Evolutionary conservation across 352 stramenopile species (phyloP).

Genomic region (Thalassiosira pacifica): DNA sequence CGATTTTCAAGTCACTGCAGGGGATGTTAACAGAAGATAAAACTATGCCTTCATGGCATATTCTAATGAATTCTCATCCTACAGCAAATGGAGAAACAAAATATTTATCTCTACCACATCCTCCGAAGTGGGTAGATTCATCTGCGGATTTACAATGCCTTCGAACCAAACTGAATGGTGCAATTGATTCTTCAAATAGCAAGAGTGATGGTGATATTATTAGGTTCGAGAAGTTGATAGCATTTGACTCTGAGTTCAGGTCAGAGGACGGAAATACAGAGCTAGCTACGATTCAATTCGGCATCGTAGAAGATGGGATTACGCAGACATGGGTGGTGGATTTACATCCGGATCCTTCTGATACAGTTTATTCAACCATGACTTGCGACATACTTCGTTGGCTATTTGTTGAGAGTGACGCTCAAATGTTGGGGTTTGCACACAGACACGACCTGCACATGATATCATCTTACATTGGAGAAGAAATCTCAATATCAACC

Average conservation of each 20-base stretch:
- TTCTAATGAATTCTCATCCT: slow-evolving; percentile 34
- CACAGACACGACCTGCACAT: slow-evolving; percentile 54
- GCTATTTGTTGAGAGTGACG: slow-evolving; percentile 60
- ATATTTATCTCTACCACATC: slow-evolving; percentile 46
- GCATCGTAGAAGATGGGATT: slow-evolving; percentile 50
- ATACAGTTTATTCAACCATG: slow-evolving; percentile 32
- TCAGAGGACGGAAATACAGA: slow-evolving; percentile 35
- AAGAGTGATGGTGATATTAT: background rate
- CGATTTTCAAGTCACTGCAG: slow-evolving; percentile 34
- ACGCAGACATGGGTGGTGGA: slow-evolving; percentile 59
- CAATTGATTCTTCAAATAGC: background rate
- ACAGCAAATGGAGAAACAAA: slow-evolving; percentile 19
- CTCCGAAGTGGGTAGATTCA: slow-evolving; percentile 49
- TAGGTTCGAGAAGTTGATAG: slow-evolving; percentile 38
- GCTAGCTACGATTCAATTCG: slow-evolving; percentile 66
- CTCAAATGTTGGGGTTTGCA: slow-evolving; percentile 58
- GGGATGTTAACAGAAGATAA: background rate
- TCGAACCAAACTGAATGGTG: slow-evolving; percentile 32
- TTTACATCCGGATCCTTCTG: slow-evolving; percentile 32
- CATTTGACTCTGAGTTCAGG: slow-evolving; percentile 64
- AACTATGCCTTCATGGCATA: slow-evolving; percentile 32
- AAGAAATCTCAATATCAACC: slow-evolving; percentile 49
- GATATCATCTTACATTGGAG: slow-evolving; percentile 55
- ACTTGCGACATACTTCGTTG: slow-evolving; percentile 61
- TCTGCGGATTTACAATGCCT: slow-evolving; percentile 32